Percentiles rank a stretch among this genome's conserved stretches.
phyloP scores from a whole-genome alignment of 2,329 filamentous ascomycete genomes.

The Eutypella sp. region DNA sequence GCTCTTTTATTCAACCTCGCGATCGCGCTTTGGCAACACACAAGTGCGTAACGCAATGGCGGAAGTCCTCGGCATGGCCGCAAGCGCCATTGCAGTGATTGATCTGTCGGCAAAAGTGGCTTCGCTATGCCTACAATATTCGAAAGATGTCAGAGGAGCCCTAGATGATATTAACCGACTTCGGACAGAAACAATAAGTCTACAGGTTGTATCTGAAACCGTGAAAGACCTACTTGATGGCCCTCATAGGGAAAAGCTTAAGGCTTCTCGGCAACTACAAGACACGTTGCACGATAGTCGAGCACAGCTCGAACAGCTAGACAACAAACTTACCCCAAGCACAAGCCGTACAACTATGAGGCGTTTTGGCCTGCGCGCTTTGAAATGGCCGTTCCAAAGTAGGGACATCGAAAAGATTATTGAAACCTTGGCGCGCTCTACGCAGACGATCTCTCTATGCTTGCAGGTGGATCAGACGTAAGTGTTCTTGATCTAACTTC shows the following conservation, averaged over 20 bases:
- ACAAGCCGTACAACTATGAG: background rate
- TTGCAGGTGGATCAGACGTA: background rate
- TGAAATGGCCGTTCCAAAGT: background rate
- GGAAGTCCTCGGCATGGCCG: constrained; percentile 27
- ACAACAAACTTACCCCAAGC: background rate
- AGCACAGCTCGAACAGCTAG: background rate
- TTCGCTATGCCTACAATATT: constrained; percentile 30
- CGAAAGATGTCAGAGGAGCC: constrained; percentile 23
- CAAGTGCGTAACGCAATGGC: background rate
- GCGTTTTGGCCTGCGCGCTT: background rate
- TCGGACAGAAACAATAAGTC: constrained; percentile 17
- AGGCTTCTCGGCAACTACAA: too few relatives aligned
- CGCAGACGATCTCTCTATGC: background rate
- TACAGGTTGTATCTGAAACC: constrained; percentile 16
- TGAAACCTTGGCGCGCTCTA: background rate
- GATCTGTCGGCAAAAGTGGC: too few relatives aligned
- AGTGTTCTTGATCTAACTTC: background rate
- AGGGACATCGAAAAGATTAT: background rate
- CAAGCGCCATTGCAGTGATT: constrained; percentile 31
- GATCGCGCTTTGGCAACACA: too few relatives aligned
- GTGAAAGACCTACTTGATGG: background rate
- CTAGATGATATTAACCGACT: constrained; percentile 27
- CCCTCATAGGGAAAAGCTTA: background rate
- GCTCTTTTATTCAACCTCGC: too few relatives aligned
- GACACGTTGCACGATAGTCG: background rate